Base-by-base conservation (phyloP, 192 early-diverging fungal species). In the Phycomyces blakesleeanus region DNA sequence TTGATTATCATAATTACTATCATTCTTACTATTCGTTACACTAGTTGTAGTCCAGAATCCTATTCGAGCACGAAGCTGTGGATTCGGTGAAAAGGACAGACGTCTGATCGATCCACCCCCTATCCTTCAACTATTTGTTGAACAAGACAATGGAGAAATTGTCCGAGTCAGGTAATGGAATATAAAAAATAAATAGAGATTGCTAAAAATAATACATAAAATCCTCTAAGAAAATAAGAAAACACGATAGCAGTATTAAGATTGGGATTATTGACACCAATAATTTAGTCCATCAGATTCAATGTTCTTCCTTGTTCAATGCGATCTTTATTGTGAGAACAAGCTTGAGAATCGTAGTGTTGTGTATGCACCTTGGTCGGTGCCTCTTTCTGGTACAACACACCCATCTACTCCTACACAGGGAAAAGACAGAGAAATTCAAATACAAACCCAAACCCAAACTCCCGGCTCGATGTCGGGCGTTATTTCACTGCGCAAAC, bases 51-150 rank as follows among this genome's bases (percentile, higher is more conserved):
- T 78, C 6, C 88, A 89, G 64, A 81, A 89, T 56, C 88, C 88
- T 11, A 63, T 78, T 21, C 76, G 79, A 15, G 88, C 88, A 20
- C 78, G 86, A 38, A 83, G 79, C 73, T 87, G 85, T 61, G 88
- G 85, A 18, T 87, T 87, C 73, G 83, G 83, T 9, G 86, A 89
- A 56, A 86, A 86, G 75, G 84, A 87, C 73, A 75, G 81, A 29
- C 76, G 85, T 16, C 83, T 82, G 50, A 78, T 86, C 18, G 85
- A 84, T 51, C 87, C 87, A 14, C 82, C 84, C n/a, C 84, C 86
- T 5, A 84, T 89, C 55, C 54, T 87, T 11, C 83, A 85, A 65
- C 74, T 89, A 0, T 71, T 83, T 57, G 77, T 83, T 27, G 70
- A 63, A 62, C 52, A 56, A 40, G 39, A 55, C 27, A 29, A 56